These are phyloP conservation scores for Coix lacrymajobi DNA, from an alignment of 176 grass and related monocot species.

Conservation along the genomic window DNA sequence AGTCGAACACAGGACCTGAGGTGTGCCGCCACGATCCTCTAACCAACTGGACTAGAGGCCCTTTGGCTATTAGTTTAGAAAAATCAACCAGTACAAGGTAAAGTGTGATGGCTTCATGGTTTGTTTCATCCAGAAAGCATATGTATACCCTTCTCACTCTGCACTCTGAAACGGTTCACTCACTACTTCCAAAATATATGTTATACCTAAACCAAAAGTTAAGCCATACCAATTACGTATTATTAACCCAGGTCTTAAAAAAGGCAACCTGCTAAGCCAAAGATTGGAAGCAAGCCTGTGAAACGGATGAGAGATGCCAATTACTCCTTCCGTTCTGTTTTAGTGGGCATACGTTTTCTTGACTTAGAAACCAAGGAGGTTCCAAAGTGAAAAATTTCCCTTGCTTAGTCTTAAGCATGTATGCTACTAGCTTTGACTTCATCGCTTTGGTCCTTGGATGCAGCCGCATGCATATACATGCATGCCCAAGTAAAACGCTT, in stretches of 20 bases:
- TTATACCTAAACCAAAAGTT: background rate
- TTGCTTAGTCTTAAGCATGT: background rate
- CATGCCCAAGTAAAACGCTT: background rate
- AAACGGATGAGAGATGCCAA: conserved; percentile 7
- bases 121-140: background rate
- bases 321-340: background rate
- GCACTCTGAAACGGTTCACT: background rate
- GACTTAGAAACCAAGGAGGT: background rate
- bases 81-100: background rate
- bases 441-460: background rate
- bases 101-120: background rate
- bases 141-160: background rate
- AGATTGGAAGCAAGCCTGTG: background rate
- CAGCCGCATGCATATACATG: background rate
- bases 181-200: background rate
- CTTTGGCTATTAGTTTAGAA: too few relatives aligned
- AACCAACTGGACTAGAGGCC: too few relatives aligned
- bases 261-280: background rate
- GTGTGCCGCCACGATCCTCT: too few relatives aligned
- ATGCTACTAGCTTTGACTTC: background rate
- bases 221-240: background rate
- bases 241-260: background rate
- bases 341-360: background rate
- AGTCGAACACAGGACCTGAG: too few relatives aligned
- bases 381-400: background rate